These are phyloP conservation scores for Hymenoscyphus fructigenus DNA, from an alignment of 2,329 filamentous ascomycete genomes.

Conservation along the genomic window DNA sequence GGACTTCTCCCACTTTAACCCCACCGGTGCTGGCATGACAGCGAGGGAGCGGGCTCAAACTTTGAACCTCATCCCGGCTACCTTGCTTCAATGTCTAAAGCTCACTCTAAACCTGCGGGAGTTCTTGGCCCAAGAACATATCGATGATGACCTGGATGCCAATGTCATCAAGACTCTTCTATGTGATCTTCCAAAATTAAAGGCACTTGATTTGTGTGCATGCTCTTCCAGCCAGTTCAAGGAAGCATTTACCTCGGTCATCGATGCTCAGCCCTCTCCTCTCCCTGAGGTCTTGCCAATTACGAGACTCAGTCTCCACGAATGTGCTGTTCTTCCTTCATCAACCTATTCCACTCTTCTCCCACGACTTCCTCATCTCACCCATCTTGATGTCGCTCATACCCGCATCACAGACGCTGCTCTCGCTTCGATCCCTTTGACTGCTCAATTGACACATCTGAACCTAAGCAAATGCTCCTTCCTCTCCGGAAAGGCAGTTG, in stretches of 20 bases:
- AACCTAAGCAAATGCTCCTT: constrained; percentile 75
- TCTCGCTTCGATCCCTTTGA: constrained; percentile 67
- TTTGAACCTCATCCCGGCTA: constrained; percentile 72
- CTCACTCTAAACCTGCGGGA: constrained; percentile 73
- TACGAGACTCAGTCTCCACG: constrained; percentile 72
- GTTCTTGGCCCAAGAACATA: constrained; percentile 77
- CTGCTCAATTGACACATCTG: constrained; percentile 72
- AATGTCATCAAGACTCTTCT: constrained; percentile 70
- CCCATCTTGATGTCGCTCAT: constrained; percentile 77
- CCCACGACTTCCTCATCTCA: constrained; percentile 67
- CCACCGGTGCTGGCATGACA: constrained; percentile 72
- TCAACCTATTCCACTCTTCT: constrained; percentile 67
- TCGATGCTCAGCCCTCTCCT: constrained; percentile 29
- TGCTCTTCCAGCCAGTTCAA: constrained; percentile 70
- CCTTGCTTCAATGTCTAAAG: constrained; percentile 68
- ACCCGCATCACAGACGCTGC: constrained; percentile 73
- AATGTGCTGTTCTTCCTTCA: constrained; percentile 70
- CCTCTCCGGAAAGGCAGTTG: constrained; percentile 63
- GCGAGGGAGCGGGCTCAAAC: constrained; percentile 73
- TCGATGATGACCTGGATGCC: constrained; percentile 72
- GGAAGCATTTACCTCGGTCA: constrained; percentile 57
- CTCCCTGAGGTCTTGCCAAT: constrained; percentile 57
- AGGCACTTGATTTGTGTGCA: constrained; percentile 74
- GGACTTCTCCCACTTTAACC: constrained; percentile 85
- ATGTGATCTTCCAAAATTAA: constrained; percentile 61